Base-by-base conservation (phyloP, 1,284 basidiomycete species). In the Sanguinoderma infundibulare region DNA sequence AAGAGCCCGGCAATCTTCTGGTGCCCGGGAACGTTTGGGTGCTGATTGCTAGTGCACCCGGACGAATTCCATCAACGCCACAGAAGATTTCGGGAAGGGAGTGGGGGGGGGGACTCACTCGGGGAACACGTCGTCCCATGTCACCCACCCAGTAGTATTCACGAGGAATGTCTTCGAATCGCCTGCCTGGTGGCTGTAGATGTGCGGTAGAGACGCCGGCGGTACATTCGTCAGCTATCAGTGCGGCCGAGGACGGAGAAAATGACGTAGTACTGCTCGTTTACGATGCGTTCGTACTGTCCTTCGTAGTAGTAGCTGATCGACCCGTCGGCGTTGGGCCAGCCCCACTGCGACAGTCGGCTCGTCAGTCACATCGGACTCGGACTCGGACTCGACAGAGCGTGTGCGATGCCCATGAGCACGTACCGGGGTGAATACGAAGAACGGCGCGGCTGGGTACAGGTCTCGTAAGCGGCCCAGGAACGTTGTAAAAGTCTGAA, bases 81-180 rank as follows among this genome's bases (percentile, higher is more conserved):
- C 28, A 20, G 8, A 44, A 22, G 9, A n/a, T 22, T 20, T 17
- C 34, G n/a, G 5, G 28, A 34, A 32, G 28, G 20, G 7, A n/a
- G 17, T 14, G 54, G 24, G 15, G 12, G 17, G 17, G 54, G 24
- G 15, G 12, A 70, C 78, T 60, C 67, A 81, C 80, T 78, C 80
- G 1, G 82, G 79, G 70, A 80, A 85, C 14, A 87, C 82, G 63
- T 86, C 84, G 0, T 71, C 79, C 58, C 69, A 84, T 0, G 76
- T 75, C 15, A 85, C 80, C 83, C 84, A 87, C 5, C 83, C 84
- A 0, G 83, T 86, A 2, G 85, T 84, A 66, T 87, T 77, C 26
- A 86, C 84, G 0, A 86, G 74, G 72, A 81, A 83, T 10, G 83
- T 76, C 62, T 82, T 78, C 52, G 75, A 69, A 65, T 86, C 84